Evolutionary conservation across 129 eudicot genomes (phyloP), one percentile per base, ranked within the genome.

Genomic region (Pseudognaphalium luteoalbum): DNA sequence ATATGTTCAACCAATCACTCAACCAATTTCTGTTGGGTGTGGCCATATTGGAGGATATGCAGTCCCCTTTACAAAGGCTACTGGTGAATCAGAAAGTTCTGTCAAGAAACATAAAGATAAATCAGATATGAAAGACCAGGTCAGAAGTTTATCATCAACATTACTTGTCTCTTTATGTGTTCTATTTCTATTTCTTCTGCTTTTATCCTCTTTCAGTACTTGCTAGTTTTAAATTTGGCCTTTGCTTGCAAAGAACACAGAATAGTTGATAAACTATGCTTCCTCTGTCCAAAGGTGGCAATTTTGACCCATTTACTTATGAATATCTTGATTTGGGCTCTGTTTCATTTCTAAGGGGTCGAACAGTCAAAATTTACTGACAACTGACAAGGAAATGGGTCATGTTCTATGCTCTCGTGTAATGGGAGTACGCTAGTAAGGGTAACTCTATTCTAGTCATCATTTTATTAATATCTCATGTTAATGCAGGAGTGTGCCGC

Each of bases 401-500:
- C 29, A 57, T 19, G 4, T 57, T 7, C 7, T 19, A n/a, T 12
- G 0, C 7, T 57, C 61, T 7, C 62, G 0, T 57, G 14, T 29
- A 19, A 6, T 5, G 7, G 14, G 29, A 1, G 29, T 57, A 19
- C 4, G 1, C 62, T 19, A n/a, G 7, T 57, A 19, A 21, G 7
- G 14, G 12, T 57, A 57, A 2, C 4, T 41, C 3, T 41, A 41
- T 0, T 9, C 12, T 54, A 54, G 11, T 73, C 10, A 34, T 20
- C 6, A 4, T 70, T 14, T 59, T 12, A 56, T 71, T 54, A 12
- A 50, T 69, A 15, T 44, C 44, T 11, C 8, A 60, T 73, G 54
- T 76, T 81, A 58, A 60, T 78, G 71, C 87, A 93, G 98, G 98
- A 93, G 81, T 83, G 89, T 80, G 88, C 91, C 78, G 88, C 98